Evolutionary conservation across 805 yeast species (phyloP), one percentile per base, ranked within the genome.

Genomic region (Lachancea kluyveri): DNA sequence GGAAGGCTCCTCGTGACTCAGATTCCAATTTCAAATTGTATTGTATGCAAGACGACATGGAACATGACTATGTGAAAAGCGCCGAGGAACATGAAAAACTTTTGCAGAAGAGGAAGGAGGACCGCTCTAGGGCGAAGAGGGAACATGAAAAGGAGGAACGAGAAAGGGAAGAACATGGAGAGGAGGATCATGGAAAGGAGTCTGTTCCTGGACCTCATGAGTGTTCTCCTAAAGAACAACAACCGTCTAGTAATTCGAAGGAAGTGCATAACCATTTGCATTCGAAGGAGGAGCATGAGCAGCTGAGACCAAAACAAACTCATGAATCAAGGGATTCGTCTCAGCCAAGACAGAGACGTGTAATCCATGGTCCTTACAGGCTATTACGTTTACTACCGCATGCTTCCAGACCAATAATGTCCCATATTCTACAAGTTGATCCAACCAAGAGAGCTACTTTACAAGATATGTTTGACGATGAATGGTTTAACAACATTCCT

Each of bases 301-400:
- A n/a, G n/a, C n/a, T n/a, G n/a, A n/a, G n/a, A n/a, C n/a, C n/a
- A n/a, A n/a, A n/a, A n/a, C n/a, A n/a, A n/a, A n/a, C n/a, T n/a
- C n/a, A n/a, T n/a, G n/a, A n/a, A n/a, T 20, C 37, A 31, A 9
- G 24, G 23, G 21, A 30, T 17, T 17, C 31, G 29, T 5, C 45
- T 24, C 35, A 48, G n/a, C 17, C 44, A 11, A 62, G 62, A 39
- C 65, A 68, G 42, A 54, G 47, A 34, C 74, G 72, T 44, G 78
- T 76, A 40, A 74, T 81, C 15, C 87, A 81, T 48, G 94, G 94
- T 5, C 90, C 92, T 8, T 83, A 83, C 59, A 66, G 94, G 52
- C 62, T 83, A 42, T 74, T 83, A 79, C 72, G 94, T 59, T 61
- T 83, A 30, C 59, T 83, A 21, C 94, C 94, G 4, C 94, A 83